Conservation (phyloP, 2,329 filamentous ascomycete species). For the Exophiala sideris region DNA sequence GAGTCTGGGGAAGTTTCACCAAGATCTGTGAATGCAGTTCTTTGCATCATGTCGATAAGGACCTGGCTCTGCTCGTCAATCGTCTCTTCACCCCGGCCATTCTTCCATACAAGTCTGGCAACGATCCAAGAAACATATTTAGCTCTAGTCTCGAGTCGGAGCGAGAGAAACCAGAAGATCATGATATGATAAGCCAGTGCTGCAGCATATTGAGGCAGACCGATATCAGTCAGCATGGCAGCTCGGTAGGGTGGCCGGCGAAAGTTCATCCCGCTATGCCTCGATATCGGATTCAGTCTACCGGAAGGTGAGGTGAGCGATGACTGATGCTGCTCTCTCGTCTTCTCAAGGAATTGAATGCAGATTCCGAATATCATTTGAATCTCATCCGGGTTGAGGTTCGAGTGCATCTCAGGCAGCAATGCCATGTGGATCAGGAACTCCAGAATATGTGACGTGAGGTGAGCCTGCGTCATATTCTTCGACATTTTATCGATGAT, state of each 20-base stretch:
- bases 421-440: constrained; percentile 88
- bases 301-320: constrained; percentile 31
- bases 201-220: constrained; percentile 89
- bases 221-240: constrained; percentile 56
- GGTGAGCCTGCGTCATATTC: constrained; percentile 88
- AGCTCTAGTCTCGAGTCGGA: constrained; percentile 78
- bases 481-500: constrained; percentile 92
- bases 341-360: constrained; percentile 87
- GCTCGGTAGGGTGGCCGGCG: constrained; percentile 27
- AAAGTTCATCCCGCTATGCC: constrained; percentile 25
- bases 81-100: constrained; percentile 68
- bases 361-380: constrained; percentile 93
- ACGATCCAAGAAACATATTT: constrained; percentile 88
- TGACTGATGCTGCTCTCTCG: constrained; percentile 55
- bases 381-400: constrained; percentile 88
- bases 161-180: constrained; percentile 90
- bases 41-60: constrained; percentile 91
- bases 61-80: constrained; percentile 91
- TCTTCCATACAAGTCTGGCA: constrained; percentile 73
- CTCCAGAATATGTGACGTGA: constrained; percentile 92
- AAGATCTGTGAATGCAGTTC: constrained; percentile 79
- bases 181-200: constrained; percentile 93
- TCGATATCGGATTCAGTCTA: constrained; percentile 25
- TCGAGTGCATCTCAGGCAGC: constrained; percentile 77
- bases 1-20: constrained; percentile 57